phyloP scores from a whole-genome alignment of 257 asterid genomes.

The Plantago ovata region DNA sequence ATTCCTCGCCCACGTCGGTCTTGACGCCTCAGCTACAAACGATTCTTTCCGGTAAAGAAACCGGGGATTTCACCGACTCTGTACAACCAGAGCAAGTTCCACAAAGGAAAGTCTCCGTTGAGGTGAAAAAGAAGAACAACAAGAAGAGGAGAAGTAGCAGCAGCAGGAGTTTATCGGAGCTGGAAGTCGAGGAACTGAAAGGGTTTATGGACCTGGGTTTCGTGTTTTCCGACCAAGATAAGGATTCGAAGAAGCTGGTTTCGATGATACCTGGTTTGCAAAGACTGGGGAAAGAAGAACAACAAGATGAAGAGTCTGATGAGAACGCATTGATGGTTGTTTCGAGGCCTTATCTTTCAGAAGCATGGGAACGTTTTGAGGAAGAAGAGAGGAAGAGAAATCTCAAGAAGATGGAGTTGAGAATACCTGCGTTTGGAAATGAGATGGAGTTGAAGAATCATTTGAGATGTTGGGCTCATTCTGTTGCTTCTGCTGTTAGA shows the following conservation, averaged over 20 bases:
- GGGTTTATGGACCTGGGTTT: slow-evolving; percentile 85
- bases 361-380: slow-evolving; percentile 45
- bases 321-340: background rate
- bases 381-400: slow-evolving; percentile 11
- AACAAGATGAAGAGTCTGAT: slow-evolving; percentile 1
- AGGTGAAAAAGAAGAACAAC: background rate
- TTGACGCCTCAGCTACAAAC: slow-evolving; percentile 52
- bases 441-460: slow-evolving; percentile 65
- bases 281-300: background rate
- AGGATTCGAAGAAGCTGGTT: background rate
- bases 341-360: slow-evolving; percentile 49
- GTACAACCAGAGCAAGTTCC: background rate
- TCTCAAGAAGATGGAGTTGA: slow-evolving; percentile 30
- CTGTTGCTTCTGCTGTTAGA: too few species aligned
- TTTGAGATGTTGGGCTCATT: too few species aligned
- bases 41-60: slow-evolving; percentile 59
- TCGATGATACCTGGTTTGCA: background rate
- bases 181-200: slow-evolving; percentile 64
- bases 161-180: slow-evolving; percentile 57
- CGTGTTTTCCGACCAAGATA: background rate
- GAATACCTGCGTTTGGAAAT: slow-evolving; percentile 40
- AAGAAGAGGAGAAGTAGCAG: background rate
- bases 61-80: slow-evolving; percentile 16
- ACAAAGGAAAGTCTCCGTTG: background rate
- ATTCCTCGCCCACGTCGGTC: slow-evolving; percentile 41